Base-by-base conservation (phyloP, 2,329 filamentous ascomycete genomes). In the Sclerotinia minor region DNA sequence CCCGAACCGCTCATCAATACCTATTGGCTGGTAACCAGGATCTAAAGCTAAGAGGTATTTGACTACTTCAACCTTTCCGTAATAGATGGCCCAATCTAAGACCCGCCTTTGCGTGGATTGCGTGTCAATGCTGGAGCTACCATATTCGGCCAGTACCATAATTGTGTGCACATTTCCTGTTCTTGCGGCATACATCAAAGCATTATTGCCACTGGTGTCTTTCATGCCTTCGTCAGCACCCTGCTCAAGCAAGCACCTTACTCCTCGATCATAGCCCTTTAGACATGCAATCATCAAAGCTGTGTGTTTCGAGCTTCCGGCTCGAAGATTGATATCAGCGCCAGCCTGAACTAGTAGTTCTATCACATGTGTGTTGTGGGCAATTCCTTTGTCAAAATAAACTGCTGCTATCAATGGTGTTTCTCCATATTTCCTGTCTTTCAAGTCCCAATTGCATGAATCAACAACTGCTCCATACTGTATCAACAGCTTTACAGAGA, bases 391-490 rank as follows among this genome's bases (percentile, higher is more conserved):
- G 21, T 67, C 65, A 26, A 67, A 67, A 45, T 67, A 63, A 15
- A 26, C 65, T 15, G 65, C 49, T 26, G 65, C 65, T 67, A 67
- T 67, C n/a, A 67, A 61, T n/a, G 65, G 57, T 6, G 65, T 67
- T 53, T 67, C 65, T 63, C 65, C 57, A 44, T 54, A 47, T 47
- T 67, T 67, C 11, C 65, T 67, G 26, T 67, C 65, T 38, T 67
- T 67, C 5, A 50, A n/a, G 26, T 67, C 57, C 65, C 65, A 67
- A 29, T 67, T 67, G 21, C 57, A 54, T 13, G 57, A 67, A 29
- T 67, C 57, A 32, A 63, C 57, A 15, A 32, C 21, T 19, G 65
- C 65, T 13, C 26, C 57, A 67, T 63, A 45, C 29, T 61, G 45
- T 21, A 67, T 29, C 19, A 67, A 41, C 32, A 53, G 13, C 29